Conservation (phyloP, 1,284 basidiomycete genomes). For the Cutaneotrichosporon daszewskae region DNA sequence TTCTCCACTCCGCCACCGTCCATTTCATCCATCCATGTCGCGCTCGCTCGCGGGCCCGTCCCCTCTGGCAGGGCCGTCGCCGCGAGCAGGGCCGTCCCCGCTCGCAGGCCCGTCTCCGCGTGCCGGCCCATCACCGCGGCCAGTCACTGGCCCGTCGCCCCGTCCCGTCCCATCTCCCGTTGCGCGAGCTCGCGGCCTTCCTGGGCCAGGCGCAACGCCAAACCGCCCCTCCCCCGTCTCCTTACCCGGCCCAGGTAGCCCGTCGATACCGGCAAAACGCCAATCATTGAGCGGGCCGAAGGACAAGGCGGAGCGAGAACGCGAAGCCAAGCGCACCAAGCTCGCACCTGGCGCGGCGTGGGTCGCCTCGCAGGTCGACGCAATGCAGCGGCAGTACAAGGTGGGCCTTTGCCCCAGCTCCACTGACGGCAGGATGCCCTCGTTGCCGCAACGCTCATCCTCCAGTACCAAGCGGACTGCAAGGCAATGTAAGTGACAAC, state of each 20-base stretch:
- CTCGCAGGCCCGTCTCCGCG: conserved; percentile 11
- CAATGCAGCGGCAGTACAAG: conserved; percentile 26
- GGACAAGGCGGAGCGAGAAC: neutral
- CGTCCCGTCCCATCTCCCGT: conserved; percentile 3
- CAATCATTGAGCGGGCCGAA: too few relatives aligned
- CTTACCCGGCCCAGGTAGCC: conserved; percentile 1
- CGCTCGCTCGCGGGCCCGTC: neutral
- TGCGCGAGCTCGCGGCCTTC: conserved; percentile 7
- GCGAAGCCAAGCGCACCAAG: conserved; percentile 11
- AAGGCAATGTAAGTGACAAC: conserved; percentile 17
- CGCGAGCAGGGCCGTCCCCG: conserved; percentile 7
- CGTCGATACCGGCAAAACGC: conserved; percentile 3
- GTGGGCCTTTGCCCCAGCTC: conserved; percentile 7
- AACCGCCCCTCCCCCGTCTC: conserved; percentile 7
- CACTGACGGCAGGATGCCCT: conserved; percentile 23
- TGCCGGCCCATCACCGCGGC: conserved; percentile 10
- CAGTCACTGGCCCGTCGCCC: conserved; percentile 10
- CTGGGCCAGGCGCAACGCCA: conserved; percentile 2
- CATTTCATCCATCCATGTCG: conserved; percentile 1
- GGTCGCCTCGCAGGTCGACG: conserved; percentile 22
- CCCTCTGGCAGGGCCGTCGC: neutral
- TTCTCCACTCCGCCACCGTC: too few relatives aligned
- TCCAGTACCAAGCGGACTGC: conserved; percentile 24
- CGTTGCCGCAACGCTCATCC: conserved; percentile 23
- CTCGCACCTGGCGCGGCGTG: conserved; percentile 23